Percentiles rank a stretch among this genome's conserved stretches.
phyloP scores from a whole-genome alignment of 352 stramenopile genomes.

The Globisporangium nagaii region DNA sequence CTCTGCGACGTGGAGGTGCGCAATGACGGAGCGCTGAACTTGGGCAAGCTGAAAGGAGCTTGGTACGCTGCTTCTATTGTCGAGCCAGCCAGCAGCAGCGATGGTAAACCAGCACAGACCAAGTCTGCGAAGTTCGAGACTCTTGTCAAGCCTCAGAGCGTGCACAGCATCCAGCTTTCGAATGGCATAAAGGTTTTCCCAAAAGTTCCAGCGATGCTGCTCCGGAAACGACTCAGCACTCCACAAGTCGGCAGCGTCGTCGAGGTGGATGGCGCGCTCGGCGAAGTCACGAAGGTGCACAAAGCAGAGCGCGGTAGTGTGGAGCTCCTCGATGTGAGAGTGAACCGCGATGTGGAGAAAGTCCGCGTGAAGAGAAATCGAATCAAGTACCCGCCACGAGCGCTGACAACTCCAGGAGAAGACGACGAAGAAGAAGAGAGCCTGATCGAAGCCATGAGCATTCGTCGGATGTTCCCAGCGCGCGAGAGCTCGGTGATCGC shows the following conservation, averaged over 20 bases:
- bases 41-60: slow-evolving; percentile 37
- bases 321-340: slow-evolving; percentile 42
- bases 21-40: slow-evolving; percentile 26
- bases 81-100: neutral
- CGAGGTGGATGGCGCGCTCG: slow-evolving; percentile 55
- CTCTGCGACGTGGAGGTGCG: slow-evolving; percentile 46
- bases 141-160: slow-evolving; percentile 9
- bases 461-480: slow-evolving; percentile 57
- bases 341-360: slow-evolving; percentile 43
- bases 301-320: slow-evolving; percentile 8
- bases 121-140: slow-evolving; percentile 10
- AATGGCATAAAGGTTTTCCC: slow-evolving; percentile 28
- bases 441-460: slow-evolving; percentile 65
- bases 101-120: neutral
- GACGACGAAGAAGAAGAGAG: slow-evolving; percentile 15
- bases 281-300: slow-evolving; percentile 52
- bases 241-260: slow-evolving; percentile 72
- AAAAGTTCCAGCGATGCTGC: slow-evolving; percentile 33
- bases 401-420: neutral
- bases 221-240: slow-evolving; percentile 28
- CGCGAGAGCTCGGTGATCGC: slow-evolving; percentile 48
- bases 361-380: slow-evolving; percentile 45
- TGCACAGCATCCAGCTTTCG: slow-evolving; percentile 39
- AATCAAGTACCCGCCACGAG: slow-evolving; percentile 39
- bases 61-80: slow-evolving; percentile 58